Evolutionary conservation across 306 rosid genomes (phyloP), one percentile per base, ranked within the genome.

Genomic region (Rubus parviflorus): DNA sequence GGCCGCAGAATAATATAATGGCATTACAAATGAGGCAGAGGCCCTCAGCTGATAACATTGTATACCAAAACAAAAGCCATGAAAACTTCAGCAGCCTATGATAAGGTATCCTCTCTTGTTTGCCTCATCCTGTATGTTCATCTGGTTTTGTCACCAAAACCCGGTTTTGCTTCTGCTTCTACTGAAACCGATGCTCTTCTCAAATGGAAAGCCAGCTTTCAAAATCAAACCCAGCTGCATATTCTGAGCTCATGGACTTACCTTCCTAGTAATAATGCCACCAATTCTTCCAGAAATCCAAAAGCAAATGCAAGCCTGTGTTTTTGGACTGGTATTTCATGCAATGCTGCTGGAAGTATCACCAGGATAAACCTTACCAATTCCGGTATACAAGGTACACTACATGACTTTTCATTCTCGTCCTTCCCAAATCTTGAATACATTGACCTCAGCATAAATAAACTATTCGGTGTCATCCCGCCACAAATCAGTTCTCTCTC

Each of bases 141-240:
- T 40, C 20, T 62, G 12, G 4, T 37, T 57, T 63, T 35, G 8
- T 72, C 43, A 66, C 17, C 72, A 6, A 17, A 8, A n/a, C 12
- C 25, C 49, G 46, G 43, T 71, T 78, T 51, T 38, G 75, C 43
- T 68, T 78, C 54, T 51, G 14, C 66, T 45, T 58, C 77, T 25
- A 11, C 42, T 12, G 80, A 75, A 35, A 76, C 63, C 75, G 65
- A 79, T 38, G 86, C 83, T 56, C 81, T 83, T 75, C 75, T 83
- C 46, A 75, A 58, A 70, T 83, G 86, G 86, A 79, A 79, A 84
- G 77, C 79, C 69, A 76, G 62, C 66, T 23, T 83, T 3, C 25
- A 22, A 76, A 67, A 70, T 6, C 35, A 22, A 8, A 56, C 71
- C 13, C 23, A 25, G 4, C 22, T 56, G 19, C 17, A 30, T 17